Base-by-base conservation (phyloP, 345 rosid species). In the Salix arbutifolia region DNA sequence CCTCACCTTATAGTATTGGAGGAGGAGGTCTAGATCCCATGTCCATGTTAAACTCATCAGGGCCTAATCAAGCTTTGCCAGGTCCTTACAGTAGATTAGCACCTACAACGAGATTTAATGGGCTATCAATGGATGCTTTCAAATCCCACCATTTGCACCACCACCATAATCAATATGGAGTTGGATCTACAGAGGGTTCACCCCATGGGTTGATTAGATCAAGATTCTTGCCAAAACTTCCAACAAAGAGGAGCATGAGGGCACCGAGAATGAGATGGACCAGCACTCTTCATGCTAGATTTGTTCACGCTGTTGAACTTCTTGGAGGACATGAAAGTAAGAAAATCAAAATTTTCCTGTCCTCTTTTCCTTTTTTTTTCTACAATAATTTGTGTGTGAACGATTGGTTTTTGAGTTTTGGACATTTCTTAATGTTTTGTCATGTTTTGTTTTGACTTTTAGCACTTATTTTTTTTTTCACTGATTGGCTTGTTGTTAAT, bases 241-340 rank as follows among this genome's bases (percentile, higher is more conserved):
- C 93, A 1, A 77, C 91, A 21, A 92, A 88, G 67, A 77, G 97
- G 62, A 92, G 93, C 83, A 89, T 90, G 94, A 92, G 97, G 81
- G 97, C 97, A 18, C 97, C 97, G 0, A 86, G 97, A 86, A 92
- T 90, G 97, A 85, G 94, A 65, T 93, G 98, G 98, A 93, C 98
- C 0, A 93, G 93, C 86, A 88, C 89, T 67, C 98, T 93, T 71
- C 98, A 93, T 62, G 87, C 92, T 60, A 87, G 93, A 50, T 93
- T 93, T 75, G 92, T 93, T 74, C 98, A 89, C 74, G 94, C 94
- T 12, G 98, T 93, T 23, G 97, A 93, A 85, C 94, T 90, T 72
- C 92, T 93, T 35, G 98, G 98, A 58, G 98, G 98, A 82, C 97
- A 93, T 84, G 98, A 93, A 88, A 90, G 98, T 93, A 88, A 73